Conservation (phyloP, 2,329 filamentous ascomycete species). For the Penicillium sp. region DNA sequence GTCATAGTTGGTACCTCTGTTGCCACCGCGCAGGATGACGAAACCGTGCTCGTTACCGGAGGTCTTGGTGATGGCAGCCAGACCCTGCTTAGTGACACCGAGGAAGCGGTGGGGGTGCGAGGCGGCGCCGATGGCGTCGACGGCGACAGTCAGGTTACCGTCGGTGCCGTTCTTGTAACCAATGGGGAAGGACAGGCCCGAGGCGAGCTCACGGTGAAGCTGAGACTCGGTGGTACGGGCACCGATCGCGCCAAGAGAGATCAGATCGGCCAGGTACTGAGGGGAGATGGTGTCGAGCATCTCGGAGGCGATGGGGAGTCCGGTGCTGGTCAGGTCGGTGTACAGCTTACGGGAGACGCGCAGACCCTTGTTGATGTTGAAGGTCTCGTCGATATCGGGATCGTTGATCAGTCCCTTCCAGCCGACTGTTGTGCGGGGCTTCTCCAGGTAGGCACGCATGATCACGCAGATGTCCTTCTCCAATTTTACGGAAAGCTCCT, state of each 20-base stretch:
- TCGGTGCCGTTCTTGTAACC: slow-evolving; percentile 99
- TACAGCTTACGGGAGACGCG: slow-evolving; percentile 91
- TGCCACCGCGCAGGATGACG: slow-evolving; percentile 90
- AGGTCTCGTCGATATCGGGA: slow-evolving; percentile 94
- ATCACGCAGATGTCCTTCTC: slow-evolving; percentile 83
- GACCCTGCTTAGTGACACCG: slow-evolving; percentile 95
- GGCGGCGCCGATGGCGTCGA: slow-evolving; percentile 85
- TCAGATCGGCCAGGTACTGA: slow-evolving; percentile 94
- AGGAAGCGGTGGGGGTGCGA: slow-evolving; percentile 81
- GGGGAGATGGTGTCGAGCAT: slow-evolving; percentile 99
- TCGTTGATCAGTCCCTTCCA: slow-evolving; percentile 99
- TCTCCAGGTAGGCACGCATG: slow-evolving; percentile 99
- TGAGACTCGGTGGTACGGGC: slow-evolving; percentile 96
- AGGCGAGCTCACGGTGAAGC: slow-evolving; percentile 92
- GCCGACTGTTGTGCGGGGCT: slow-evolving; percentile 94
- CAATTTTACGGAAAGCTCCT: slow-evolving; percentile 74
- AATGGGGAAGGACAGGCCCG: slow-evolving; percentile 92
- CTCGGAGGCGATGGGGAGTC: slow-evolving; percentile 94
- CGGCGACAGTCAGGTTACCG: slow-evolving; percentile 83
- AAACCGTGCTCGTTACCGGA: slow-evolving; percentile 96
- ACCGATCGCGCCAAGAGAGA: slow-evolving; percentile 92
- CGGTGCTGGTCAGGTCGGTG: slow-evolving; percentile 78
- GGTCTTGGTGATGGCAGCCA: slow-evolving; percentile 92
- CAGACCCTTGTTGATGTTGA: slow-evolving; percentile 98
- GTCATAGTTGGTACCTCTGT: slow-evolving; percentile 91